Base-by-base conservation (phyloP, 2,329 filamentous ascomycete species). In the Diaporthe nobilis region DNA sequence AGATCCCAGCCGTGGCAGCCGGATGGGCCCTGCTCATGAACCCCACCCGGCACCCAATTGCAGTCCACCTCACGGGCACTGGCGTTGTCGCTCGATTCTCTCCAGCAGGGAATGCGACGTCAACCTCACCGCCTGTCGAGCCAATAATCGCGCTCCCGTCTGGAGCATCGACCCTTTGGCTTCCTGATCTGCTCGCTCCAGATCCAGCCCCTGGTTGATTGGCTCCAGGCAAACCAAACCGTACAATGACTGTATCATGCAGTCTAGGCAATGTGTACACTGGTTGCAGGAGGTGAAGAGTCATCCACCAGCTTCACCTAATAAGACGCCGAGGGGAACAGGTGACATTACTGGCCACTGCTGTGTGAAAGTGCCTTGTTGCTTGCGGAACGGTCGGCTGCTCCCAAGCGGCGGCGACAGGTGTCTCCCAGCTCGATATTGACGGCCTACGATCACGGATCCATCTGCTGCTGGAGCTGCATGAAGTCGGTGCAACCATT, bases 61-160 rank as follows among this genome's bases (percentile, higher is more conserved):
- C 42, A 67, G 34, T 37, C 68, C 61, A 57, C 55, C 51, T 72
- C 37, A 28, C 42, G 39, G 70, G 42, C 47, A 75, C 57, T 65
- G 68, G 65, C 57, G 70, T 51, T 68, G 63, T 68, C 70, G 42
- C 70, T 75, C 72, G 76, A 57, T 57, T 53, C 70, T 75, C 47
- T 31, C 60, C 73, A 71, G 68, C 58, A 75, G 74, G 74, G 60
- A 68, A 53, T 68, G 70, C 61, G 31, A 53, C 55, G 57, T 65
- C 71, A 58, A 75, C 57, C 57, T 68, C 76, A 77, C 76, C 76
- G 76, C 76, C 70, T 77, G 73, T 73, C 73, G 63, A 65, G n/a
- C 75, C 75, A 77, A 77, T 75, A 63, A 75, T 72, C 71, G 71
- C 58, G 58, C 58, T 65, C 49, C 65, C 65, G 65, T 53, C 49